These are phyloP conservation scores for Colletotrichum sp. DNA, from an alignment of 2,329 filamentous ascomycete species.

Conservation along the genomic window DNA sequence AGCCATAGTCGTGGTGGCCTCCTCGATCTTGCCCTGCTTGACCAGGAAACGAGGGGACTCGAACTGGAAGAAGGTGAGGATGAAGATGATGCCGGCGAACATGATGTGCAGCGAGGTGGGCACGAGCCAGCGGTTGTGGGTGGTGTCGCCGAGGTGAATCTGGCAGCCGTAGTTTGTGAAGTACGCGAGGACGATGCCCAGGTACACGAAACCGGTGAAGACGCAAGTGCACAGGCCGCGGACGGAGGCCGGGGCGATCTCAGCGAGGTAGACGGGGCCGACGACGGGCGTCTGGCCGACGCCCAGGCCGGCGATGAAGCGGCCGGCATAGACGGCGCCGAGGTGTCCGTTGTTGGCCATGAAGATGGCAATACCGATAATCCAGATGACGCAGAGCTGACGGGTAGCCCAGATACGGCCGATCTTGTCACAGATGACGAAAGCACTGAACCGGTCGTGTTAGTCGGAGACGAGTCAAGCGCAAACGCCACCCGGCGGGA, in stretches of 20 bases:
- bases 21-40: constrained; percentile 65
- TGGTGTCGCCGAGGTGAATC: constrained; percentile 52
- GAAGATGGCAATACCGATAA: constrained; percentile 63
- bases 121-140: constrained; percentile 62
- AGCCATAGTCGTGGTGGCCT: constrained; percentile 61
- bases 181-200: constrained; percentile 81
- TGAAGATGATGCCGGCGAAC: constrained; percentile 74
- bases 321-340: constrained; percentile 65
- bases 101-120: constrained; percentile 80
- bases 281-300: constrained; percentile 72
- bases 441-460: constrained; percentile 48
- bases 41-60: constrained; percentile 76
- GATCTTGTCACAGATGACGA: constrained; percentile 63
- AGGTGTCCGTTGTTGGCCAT: constrained; percentile 61
- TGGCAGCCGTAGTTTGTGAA: constrained; percentile 72
- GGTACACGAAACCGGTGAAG: constrained; percentile 65
- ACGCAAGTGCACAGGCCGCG: constrained; percentile 74
- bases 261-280: constrained; percentile 74
- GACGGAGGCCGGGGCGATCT: constrained; percentile 72
- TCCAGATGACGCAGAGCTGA: constrained; percentile 62
- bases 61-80: constrained; percentile 70
- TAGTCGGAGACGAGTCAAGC: background rate
- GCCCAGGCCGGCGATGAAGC: constrained; percentile 70
- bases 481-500: background rate
- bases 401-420: constrained; percentile 69